phyloP scores from a whole-genome alignment of 225 moss, liverwort and hornwort genomes.

The Bryum argenteum region DNA sequence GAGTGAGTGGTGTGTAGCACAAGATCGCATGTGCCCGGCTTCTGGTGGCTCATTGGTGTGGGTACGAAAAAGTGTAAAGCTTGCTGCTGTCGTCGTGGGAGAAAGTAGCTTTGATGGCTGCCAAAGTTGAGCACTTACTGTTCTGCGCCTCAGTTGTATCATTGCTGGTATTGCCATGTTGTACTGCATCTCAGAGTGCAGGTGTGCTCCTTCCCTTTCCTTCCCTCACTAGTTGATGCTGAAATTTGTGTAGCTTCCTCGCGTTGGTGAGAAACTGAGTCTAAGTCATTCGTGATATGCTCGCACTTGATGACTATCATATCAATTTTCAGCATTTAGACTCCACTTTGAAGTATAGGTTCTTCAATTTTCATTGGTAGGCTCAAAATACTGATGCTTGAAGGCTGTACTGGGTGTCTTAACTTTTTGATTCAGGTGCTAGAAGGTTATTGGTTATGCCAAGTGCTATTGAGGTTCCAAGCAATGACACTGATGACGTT shows the following conservation, averaged over 20 bases:
- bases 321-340: too few species aligned
- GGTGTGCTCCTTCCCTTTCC: slow-evolving; percentile 22
- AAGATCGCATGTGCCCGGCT: neutral
- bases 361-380: too few species aligned
- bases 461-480: slow-evolving; percentile 19
- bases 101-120: slow-evolving; percentile 13
- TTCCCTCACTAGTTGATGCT: too few species aligned
- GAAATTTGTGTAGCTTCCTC: too few species aligned
- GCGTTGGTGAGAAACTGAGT: too few species aligned
- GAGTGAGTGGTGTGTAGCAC: slow-evolving; percentile 1
- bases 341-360: too few species aligned
- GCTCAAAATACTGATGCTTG: too few species aligned
- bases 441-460: slow-evolving; percentile 23
- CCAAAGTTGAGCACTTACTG: slow-evolving; percentile 24
- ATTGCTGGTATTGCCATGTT: slow-evolving; percentile 25
- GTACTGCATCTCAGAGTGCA: slow-evolving; percentile 28
- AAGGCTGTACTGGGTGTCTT: too few species aligned
- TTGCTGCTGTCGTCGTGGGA: neutral
- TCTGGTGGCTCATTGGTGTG: neutral
- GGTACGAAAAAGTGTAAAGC: neutral
- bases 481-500: slow-evolving; percentile 3
- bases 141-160: slow-evolving; percentile 37
- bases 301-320: too few species aligned
- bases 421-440: slow-evolving; percentile 23
- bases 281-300: too few species aligned